A percentile compares a stretch with the other conserved stretches of the same genome.
These are phyloP conservation scores for Xerocomus minutiporus DNA, from an alignment of 1,284 basidiomycete species.

Conservation along the genomic window DNA sequence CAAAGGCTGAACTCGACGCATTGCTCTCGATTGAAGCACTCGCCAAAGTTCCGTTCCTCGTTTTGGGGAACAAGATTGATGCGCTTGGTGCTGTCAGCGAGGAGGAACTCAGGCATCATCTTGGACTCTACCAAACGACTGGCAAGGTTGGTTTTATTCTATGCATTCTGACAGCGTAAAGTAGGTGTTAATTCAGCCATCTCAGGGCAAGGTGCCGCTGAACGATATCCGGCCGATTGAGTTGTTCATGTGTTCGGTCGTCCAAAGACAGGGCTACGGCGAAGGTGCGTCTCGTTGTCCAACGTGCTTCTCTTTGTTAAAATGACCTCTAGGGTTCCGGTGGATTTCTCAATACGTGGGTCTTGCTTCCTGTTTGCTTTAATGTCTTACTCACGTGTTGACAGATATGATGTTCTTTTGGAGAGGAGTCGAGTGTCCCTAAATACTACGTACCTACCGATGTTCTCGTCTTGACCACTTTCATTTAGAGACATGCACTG, in stretches of 20 bases:
- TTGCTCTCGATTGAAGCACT: conserved; percentile 93
- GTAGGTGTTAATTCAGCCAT: conserved; percentile 4
- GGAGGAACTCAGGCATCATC: conserved; percentile 92
- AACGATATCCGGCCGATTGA: conserved; percentile 98
- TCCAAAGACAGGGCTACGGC: conserved; percentile 97
- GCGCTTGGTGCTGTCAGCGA: conserved; percentile 97
- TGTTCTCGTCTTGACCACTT: conserved; percentile 15
- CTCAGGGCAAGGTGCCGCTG: conserved; percentile 92
- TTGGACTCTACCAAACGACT: conserved; percentile 97
- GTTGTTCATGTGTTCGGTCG: conserved; percentile 99
- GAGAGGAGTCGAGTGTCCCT: conserved; percentile 5
- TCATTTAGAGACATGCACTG: conserved; percentile 10
- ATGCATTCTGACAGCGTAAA: neutral
- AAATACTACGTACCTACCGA: conserved; percentile 23
- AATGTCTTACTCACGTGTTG: conserved; percentile 12
- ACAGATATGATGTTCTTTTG: conserved; percentile 28
- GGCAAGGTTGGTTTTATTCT: conserved; percentile 71
- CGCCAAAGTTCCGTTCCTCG: conserved; percentile 94
- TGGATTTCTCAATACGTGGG: conserved; percentile 97
- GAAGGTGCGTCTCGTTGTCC: conserved; percentile 59
- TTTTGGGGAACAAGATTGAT: conserved; percentile 99
- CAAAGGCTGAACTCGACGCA: conserved; percentile 95
- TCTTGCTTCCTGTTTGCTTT: conserved; percentile 8
- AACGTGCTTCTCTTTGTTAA: conserved; percentile 4
- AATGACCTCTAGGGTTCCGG: conserved; percentile 67